Base-by-base conservation (phyloP, 768 basidiomycete genomes). In the Podaxis sp. region DNA sequence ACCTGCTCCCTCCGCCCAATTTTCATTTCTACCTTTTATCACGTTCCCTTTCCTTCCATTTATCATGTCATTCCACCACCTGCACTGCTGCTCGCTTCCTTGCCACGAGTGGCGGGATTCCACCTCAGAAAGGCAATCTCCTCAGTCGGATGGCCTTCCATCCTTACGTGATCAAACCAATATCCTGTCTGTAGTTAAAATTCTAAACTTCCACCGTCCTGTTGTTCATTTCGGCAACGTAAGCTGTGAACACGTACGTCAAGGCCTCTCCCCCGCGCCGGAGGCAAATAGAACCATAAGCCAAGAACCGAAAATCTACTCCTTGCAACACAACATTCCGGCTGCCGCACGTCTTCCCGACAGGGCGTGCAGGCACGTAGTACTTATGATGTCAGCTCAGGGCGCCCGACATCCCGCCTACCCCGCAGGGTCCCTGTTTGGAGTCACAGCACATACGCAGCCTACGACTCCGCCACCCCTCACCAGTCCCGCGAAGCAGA, bases 401-500 rank as follows among this genome's bases (percentile, higher is more conserved):
- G 28, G 28, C 12, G 12, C 52, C n/a, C 52, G 24, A 33, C 15
- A 52, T 52, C 52, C 1, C 13, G 6, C 33, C 17, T n/a, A 38
- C 52, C 52, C 26, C 49, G 22, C 12, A 12, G 49, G 22, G 26
- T 19, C 49, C 49, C 11, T 26, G 49, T 28, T 44, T 19, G 9
- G 49, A 26, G 49, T 51, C 7, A 19, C 19, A 51, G 19, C 11
- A 11, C 22, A 12, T 12, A 30, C 33, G 33, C 30, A 30, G 28
- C 15, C 44, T 11, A 54, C 9, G 28, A 9, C n/a, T 1, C 6
- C 17, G 38, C 38, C 40, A 24, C 19, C 54, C 54, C 54, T 42
- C 36, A 56, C 19, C 39, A 56, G 11, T 56, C 39, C 54, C 54
- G 54, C 54, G 54, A 56, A 56, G 54, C 54, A 22, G 28, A 39